A percentile compares a stretch with the other conserved stretches of the same genome.
Conservation (phyloP, 306 rosid genomes). For the Cucumis melo region DNA sequence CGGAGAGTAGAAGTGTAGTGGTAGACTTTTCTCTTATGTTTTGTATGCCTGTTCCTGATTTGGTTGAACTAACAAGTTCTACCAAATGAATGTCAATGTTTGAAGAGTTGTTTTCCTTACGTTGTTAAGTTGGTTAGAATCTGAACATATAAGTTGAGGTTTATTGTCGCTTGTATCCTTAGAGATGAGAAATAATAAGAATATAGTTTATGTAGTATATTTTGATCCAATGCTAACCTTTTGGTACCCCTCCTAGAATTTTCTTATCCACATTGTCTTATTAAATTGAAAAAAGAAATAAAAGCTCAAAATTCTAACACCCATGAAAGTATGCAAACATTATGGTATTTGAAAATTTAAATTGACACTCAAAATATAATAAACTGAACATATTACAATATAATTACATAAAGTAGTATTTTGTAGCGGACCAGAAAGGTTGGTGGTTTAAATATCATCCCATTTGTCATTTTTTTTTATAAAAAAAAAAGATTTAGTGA, state of each 20-base stretch:
- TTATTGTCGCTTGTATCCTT: neutral
- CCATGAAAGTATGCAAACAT: no score
- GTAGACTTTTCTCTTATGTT: neutral
- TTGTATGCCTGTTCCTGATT: neutral
- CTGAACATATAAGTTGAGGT: neutral
- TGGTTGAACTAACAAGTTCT: neutral
- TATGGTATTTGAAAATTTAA: no score
- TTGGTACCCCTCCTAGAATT: neutral
- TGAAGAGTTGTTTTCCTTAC: neutral
- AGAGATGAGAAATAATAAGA: neutral
- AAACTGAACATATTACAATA: no score
- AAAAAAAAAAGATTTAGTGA: no score
- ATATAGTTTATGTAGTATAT: neutral
- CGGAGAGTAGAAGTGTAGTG: conserved; percentile 43
- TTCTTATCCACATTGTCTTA: neutral
- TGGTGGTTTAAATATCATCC: no score
- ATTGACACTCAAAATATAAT: no score
- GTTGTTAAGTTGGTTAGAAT: neutral
- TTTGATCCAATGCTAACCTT: neutral
- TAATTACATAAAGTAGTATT: no score
- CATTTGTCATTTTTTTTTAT: no score
- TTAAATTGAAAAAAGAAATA: no score
- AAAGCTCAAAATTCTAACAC: no score
- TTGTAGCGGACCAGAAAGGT: no score
- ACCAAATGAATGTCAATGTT: neutral